Percentiles rank a stretch among this genome's conserved stretches.
Evolutionary conservation across 176 grass and related monocot genomes (phyloP).

Genomic region (Musa beccarii): DNA sequence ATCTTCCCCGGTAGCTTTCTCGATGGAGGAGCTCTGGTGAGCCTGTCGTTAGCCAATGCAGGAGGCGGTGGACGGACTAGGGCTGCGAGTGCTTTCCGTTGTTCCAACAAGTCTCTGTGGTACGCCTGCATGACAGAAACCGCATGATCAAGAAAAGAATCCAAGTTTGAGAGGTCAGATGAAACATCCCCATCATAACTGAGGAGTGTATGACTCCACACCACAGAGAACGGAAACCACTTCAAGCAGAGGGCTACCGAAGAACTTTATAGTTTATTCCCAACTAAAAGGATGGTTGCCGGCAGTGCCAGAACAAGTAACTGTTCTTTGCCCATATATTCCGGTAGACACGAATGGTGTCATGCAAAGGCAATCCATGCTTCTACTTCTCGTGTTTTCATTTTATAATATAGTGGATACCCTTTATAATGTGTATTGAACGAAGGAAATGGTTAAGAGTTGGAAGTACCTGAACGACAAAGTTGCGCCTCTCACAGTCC

Average conservation of each 20-base stretch:
- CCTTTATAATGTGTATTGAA: no score
- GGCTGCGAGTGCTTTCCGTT: slow-evolving; percentile 30
- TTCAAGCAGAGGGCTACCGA: no score
- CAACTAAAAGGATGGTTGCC: neutral
- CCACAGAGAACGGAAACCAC: no score
- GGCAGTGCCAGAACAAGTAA: no score
- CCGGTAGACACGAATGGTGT: neutral
- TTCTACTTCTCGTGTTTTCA: no score
- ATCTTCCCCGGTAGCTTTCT: slow-evolving; percentile 41
- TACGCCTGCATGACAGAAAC: slow-evolving; percentile 43
- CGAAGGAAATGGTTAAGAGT: neutral
- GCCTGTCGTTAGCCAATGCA: slow-evolving; percentile 23
- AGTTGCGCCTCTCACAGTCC: slow-evolving; percentile 92
- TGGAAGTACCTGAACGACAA: slow-evolving; percentile 81
- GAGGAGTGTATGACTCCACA: no score
- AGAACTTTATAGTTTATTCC: neutral
- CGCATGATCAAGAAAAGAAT: neutral
- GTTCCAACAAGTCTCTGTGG: slow-evolving; percentile 73
- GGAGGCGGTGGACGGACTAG: slow-evolving; percentile 34
- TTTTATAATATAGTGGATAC: no score
- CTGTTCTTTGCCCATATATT: no score
- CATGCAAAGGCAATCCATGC: no score
- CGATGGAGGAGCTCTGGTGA: slow-evolving; percentile 31
- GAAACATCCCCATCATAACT: neutral
- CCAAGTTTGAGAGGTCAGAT: no score